Evolutionary conservation across 2,329 filamentous ascomycete genomes (phyloP).

Genomic region (Pseudocercospora macadamiae): DNA sequence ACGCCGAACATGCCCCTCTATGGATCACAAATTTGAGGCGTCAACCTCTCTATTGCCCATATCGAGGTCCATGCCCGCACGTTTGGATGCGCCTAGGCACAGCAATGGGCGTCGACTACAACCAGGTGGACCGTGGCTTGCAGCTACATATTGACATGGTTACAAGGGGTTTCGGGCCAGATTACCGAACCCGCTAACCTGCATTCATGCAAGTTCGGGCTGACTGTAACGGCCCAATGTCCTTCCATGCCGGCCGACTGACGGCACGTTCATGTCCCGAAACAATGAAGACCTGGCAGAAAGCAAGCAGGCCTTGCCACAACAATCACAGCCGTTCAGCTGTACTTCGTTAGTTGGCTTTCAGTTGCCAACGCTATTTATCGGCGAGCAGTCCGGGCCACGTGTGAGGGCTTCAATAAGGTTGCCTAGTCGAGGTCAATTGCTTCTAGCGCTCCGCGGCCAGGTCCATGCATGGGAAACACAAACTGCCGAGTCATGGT

Average conservation of each 20-base stretch:
- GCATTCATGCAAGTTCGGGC: not conserved
- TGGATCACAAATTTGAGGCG: too few relatives aligned
- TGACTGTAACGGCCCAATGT: not conserved
- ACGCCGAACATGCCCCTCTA: too few relatives aligned
- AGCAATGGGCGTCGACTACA: not conserved
- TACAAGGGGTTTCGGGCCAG: not conserved
- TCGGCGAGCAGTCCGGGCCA: not conserved
- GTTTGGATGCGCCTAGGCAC: too few relatives aligned
- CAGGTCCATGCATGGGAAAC: not conserved
- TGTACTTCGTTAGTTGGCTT: too few relatives aligned
- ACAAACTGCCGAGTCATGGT: conserved; percentile 1
- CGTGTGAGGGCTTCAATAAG: not conserved
- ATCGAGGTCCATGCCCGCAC: not conserved
- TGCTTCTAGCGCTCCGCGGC: not conserved
- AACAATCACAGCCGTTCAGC: too few relatives aligned
- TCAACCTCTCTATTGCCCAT: not conserved
- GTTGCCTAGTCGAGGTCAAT: not conserved
- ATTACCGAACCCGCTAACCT: not conserved
- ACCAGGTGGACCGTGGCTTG: not conserved
- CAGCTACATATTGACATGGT: not conserved
- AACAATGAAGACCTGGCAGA: too few relatives aligned
- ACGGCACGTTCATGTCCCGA: too few relatives aligned
- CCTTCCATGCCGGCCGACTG: not conserved
- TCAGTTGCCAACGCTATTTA: too few relatives aligned
- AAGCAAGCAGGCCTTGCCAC: too few relatives aligned